Percentiles rank a stretch among this genome's conserved stretches.
Evolutionary conservation across 495 filamentous ascomycete genomes (phyloP).

Genomic region (Tuber magnatum): DNA sequence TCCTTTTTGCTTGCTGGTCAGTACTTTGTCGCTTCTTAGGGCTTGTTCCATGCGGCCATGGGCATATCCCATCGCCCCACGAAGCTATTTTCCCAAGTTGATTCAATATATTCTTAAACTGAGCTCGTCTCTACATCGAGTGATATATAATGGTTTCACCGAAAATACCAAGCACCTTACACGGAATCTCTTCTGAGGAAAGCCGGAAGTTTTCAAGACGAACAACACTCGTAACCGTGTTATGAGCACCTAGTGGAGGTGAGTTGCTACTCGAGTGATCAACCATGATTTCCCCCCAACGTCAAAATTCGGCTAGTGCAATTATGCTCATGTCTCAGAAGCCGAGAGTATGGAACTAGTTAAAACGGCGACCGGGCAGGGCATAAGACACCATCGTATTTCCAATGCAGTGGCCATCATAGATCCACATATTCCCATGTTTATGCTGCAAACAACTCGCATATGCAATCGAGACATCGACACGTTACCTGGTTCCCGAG

Average conservation of each 20-base stretch:
- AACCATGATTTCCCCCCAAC: not conserved
- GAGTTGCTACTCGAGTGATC: not conserved
- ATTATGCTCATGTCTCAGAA: not conserved
- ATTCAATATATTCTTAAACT: not conserved
- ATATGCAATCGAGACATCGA: not conserved
- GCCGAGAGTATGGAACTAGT: not conserved
- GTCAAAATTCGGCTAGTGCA: not conserved
- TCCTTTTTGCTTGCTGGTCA: slow-evolving; percentile 29
- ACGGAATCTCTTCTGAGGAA: not conserved
- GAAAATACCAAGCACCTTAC: not conserved
- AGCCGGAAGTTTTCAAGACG: not conserved
- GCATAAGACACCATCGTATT: not conserved
- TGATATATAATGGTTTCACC: not conserved
- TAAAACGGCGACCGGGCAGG: not conserved
- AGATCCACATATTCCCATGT: not conserved
- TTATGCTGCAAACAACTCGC: not conserved
- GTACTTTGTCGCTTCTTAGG: not conserved
- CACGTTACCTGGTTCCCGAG: not conserved
- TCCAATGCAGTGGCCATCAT: not conserved
- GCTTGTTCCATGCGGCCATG: not conserved
- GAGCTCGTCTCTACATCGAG: not conserved
- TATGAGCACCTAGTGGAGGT: not conserved
- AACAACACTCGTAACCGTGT: not conserved
- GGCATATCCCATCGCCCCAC: not conserved
- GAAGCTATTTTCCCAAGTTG: not conserved